These are phyloP conservation scores for Exserohilum turcica DNA, from an alignment of 2,329 filamentous ascomycete genomes.

Conservation along the genomic window DNA sequence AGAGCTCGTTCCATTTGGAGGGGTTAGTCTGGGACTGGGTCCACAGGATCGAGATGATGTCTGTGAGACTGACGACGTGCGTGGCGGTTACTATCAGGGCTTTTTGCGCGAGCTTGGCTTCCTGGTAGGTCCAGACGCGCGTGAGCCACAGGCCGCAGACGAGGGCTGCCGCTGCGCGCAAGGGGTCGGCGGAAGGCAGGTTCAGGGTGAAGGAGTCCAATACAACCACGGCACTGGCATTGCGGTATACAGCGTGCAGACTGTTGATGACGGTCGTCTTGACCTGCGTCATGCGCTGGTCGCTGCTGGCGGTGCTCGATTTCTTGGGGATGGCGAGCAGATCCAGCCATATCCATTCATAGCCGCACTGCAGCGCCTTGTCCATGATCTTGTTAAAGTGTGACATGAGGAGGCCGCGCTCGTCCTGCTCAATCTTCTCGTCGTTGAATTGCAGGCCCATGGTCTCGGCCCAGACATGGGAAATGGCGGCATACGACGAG, in stretches of 20 bases:
- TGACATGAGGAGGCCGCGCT: not conserved
- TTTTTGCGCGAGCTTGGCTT: not conserved
- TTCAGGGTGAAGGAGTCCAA: too few species aligned
- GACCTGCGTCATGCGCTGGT: not conserved
- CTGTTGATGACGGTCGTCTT: not conserved
- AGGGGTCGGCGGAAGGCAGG: too few species aligned
- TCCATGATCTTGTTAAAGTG: slow-evolving; percentile 1
- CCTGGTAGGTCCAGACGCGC: not conserved
- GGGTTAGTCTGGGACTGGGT: too few species aligned
- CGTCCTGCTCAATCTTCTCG: not conserved
- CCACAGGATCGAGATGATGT: too few species aligned
- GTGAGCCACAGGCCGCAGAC: not conserved
- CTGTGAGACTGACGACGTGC: too few species aligned
- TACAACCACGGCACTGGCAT: not conserved
- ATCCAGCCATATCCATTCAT: not conserved
- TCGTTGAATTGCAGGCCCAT: not conserved
- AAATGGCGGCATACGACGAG: not conserved
- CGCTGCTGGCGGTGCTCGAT: not conserved
- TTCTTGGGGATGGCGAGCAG: not conserved
- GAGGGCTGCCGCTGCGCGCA: not conserved
- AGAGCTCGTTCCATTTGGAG: too few species aligned
- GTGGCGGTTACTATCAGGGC: not conserved
- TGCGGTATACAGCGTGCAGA: not conserved
- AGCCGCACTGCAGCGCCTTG: not conserved
- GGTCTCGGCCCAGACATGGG: not conserved